Conservation (phyloP, 345 rosid genomes). For the Acer yangbiense region DNA sequence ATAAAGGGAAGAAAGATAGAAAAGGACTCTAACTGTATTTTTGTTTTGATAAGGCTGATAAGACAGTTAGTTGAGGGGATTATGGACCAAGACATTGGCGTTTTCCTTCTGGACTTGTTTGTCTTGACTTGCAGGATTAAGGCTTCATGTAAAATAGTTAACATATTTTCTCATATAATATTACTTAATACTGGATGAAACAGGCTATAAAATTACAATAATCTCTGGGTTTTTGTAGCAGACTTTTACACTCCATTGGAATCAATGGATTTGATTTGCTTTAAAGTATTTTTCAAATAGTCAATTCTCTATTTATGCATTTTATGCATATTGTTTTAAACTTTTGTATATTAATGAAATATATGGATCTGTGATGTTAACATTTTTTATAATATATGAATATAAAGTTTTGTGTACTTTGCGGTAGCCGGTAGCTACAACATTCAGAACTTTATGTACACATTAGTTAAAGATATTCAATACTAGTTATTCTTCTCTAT, state of each 20-base stretch:
- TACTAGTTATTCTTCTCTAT: not conserved
- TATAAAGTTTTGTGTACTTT: not conserved
- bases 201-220: not conserved
- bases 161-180: too few species aligned
- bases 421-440: not conserved
- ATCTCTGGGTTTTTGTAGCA: not conserved
- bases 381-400: not conserved
- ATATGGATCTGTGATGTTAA: not conserved
- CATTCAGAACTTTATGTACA: not conserved
- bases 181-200: not conserved
- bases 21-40: not conserved
- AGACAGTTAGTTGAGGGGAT: not conserved
- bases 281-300: not conserved
- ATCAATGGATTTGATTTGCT: constrained; percentile 2
- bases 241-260: not conserved
- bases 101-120: not conserved
- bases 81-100: not conserved
- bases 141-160: too few species aligned
- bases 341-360: not conserved
- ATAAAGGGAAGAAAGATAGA: not conserved
- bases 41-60: not conserved
- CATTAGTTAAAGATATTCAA: not conserved
- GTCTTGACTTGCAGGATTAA: too few species aligned
- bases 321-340: not conserved
- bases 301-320: not conserved